A percentile compares a stretch with the other conserved stretches of the same genome.
These are phyloP conservation scores for Cyclotella sp. DNA, from an alignment of 108 stramenopile genomes.

Conservation along the genomic window DNA sequence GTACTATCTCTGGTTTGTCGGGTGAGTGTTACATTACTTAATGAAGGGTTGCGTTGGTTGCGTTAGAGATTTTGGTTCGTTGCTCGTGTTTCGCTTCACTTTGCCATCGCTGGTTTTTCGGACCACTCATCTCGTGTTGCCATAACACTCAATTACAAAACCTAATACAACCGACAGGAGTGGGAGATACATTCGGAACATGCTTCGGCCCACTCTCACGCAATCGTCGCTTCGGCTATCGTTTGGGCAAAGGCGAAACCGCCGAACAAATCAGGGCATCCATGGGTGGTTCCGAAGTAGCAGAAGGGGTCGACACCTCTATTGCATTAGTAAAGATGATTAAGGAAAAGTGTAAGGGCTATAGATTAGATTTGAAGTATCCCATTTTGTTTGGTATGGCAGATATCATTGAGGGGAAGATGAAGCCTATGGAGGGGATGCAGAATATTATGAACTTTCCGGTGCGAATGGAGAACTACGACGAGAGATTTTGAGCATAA, in stretches of 20 bases:
- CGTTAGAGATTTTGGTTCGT: not conserved
- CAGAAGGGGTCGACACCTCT: slow-evolving; percentile 95
- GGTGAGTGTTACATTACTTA: slow-evolving; percentile 59
- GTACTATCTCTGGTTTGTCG: slow-evolving; percentile 89
- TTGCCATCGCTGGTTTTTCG: not conserved
- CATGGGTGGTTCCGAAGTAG: slow-evolving; percentile 82
- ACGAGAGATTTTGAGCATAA: slow-evolving; percentile 58
- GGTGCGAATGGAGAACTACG: slow-evolving; percentile 91
- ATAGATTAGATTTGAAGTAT: slow-evolving; percentile 92
- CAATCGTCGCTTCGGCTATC: slow-evolving; percentile 93
- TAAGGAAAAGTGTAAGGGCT: slow-evolving; percentile 85
- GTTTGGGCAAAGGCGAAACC: slow-evolving; percentile 94
- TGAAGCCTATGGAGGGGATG: slow-evolving; percentile 89
- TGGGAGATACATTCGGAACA: slow-evolving; percentile 97
- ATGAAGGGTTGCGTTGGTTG: not conserved
- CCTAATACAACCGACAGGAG: slow-evolving; percentile 52
- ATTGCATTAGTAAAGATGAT: slow-evolving; percentile 92
- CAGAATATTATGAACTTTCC: slow-evolving; percentile 94
- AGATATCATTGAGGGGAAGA: slow-evolving; percentile 89
- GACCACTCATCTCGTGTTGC: not conserved
- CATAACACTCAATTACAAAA: not conserved
- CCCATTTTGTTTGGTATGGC: slow-evolving; percentile 96
- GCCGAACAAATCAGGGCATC: slow-evolving; percentile 88
- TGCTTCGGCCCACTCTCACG: slow-evolving; percentile 97
- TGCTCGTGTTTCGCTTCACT: not conserved